phyloP scores from a whole-genome alignment of 202 grass and related monocot genomes.

The Elaeis oleifera region DNA sequence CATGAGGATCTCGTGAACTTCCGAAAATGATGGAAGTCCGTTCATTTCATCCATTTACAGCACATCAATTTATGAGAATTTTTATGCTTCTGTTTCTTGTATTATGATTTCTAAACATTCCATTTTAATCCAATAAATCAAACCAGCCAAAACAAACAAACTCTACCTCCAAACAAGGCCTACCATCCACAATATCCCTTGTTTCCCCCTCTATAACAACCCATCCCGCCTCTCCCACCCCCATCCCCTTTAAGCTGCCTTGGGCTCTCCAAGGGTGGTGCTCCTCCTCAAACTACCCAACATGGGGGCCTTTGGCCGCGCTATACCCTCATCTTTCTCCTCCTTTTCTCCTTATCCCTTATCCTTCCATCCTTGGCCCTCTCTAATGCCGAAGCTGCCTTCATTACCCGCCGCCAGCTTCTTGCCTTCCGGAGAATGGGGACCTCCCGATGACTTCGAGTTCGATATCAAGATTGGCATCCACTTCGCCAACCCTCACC shows the following conservation, averaged over 20 bases:
- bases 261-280: conserved; percentile 31
- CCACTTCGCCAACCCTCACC: neutral
- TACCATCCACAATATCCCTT: too few species aligned
- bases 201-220: neutral
- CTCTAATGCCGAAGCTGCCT: conserved; percentile 30
- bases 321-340: conserved; percentile 5
- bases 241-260: conserved; percentile 12
- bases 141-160: too few species aligned
- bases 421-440: conserved; percentile 31
- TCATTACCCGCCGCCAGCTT: conserved; percentile 45
- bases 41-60: too few species aligned
- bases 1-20: too few species aligned
- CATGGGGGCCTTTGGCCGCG: conserved; percentile 51
- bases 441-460: conserved; percentile 50
- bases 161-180: too few species aligned
- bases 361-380: conserved; percentile 3
- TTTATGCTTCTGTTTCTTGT: too few species aligned
- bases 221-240: neutral
- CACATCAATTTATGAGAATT: too few species aligned
- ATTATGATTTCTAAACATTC: too few species aligned
- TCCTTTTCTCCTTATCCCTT: neutral
- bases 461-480: conserved; percentile 34
- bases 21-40: too few species aligned
- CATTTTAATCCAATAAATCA: too few species aligned
- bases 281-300: conserved; percentile 2